phyloP scores from a whole-genome alignment of 2,329 filamentous ascomycete genomes.

The Hypoxylon sp. region DNA sequence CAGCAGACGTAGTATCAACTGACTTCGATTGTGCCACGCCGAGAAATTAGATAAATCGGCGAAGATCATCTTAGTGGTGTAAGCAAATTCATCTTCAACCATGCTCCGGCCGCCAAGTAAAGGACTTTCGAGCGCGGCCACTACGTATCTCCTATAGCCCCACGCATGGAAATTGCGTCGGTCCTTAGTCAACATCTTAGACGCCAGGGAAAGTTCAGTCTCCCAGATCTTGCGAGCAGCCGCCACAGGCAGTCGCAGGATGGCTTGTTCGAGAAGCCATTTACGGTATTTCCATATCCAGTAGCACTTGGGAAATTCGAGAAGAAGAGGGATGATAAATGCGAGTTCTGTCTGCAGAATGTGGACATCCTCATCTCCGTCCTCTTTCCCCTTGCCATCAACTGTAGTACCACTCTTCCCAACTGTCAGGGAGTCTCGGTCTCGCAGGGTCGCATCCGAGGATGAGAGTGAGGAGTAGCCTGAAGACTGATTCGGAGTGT shows the following conservation, averaged over 20 bases:
- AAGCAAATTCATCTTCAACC: constrained; percentile 85
- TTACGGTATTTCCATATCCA: constrained; percentile 98
- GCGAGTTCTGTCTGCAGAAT: constrained; percentile 80
- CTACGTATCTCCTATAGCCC: constrained; percentile 87
- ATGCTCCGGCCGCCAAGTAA: constrained; percentile 71
- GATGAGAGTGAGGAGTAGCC: constrained; percentile 70
- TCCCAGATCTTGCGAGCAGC: constrained; percentile 81
- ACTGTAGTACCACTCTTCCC: constrained; percentile 68
- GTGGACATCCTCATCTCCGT: constrained; percentile 56
- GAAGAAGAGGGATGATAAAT: constrained; percentile 87
- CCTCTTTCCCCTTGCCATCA: constrained; percentile 55
- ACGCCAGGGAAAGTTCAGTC: constrained; percentile 84
- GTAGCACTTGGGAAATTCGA: constrained; percentile 95
- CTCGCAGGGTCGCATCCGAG: constrained; percentile 66
- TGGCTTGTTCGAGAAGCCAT: constrained; percentile 85
- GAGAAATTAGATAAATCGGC: constrained; percentile 95
- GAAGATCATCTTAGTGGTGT: constrained; percentile 90
- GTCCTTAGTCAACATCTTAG: constrained; percentile 90
- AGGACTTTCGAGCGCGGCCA: constrained; percentile 78
- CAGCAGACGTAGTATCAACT: constrained; percentile 83
- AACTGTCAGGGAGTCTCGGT: constrained; percentile 66
- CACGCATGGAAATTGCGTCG: constrained; percentile 96
- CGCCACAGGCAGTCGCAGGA: constrained; percentile 70
- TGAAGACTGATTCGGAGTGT: constrained; percentile 74
- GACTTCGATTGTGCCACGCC: constrained; percentile 93